phyloP scores from a whole-genome alignment of 768 basidiomycete genomes.

The Imleria badia region DNA sequence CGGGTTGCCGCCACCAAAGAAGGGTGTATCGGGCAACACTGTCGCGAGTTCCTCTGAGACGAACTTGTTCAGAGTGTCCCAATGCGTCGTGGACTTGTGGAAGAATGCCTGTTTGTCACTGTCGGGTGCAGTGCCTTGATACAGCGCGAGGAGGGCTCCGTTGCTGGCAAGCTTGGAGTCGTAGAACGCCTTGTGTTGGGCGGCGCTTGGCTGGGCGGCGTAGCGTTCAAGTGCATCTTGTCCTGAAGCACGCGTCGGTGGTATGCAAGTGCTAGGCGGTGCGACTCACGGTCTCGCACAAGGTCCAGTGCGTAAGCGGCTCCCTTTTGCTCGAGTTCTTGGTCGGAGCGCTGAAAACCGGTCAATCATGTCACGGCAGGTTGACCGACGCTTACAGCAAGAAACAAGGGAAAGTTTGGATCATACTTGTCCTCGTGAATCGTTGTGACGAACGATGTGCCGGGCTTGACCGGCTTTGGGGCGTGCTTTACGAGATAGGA shows the following conservation, averaged over 20 bases:
- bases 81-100: slow-evolving; percentile 37
- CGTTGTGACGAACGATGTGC: slow-evolving; percentile 36
- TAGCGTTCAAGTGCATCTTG: slow-evolving; percentile 43
- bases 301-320: slow-evolving; percentile 35
- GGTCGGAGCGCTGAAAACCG: slow-evolving; percentile 40
- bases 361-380: neutral
- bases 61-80: slow-evolving; percentile 37
- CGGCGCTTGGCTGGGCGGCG: slow-evolving; percentile 33
- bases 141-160: slow-evolving; percentile 41
- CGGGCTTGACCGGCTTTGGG: slow-evolving; percentile 34
- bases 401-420: slow-evolving; percentile 51
- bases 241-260: slow-evolving; percentile 29
- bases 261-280: neutral
- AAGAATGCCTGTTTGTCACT: slow-evolving; percentile 41
- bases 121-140: slow-evolving; percentile 38
- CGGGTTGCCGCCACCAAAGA: slow-evolving; percentile 47
- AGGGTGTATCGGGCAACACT: slow-evolving; percentile 42
- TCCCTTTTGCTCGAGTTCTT: slow-evolving; percentile 42
- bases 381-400: slow-evolving; percentile 32
- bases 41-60: slow-evolving; percentile 40
- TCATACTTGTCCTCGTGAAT: slow-evolving; percentile 48
- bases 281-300: slow-evolving; percentile 40
- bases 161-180: slow-evolving; percentile 41
- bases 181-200: slow-evolving; percentile 44
- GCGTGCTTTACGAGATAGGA: slow-evolving; percentile 42